Base-by-base conservation (phyloP, 768 basidiomycete genomes). In the Lactarius hatsudake region DNA sequence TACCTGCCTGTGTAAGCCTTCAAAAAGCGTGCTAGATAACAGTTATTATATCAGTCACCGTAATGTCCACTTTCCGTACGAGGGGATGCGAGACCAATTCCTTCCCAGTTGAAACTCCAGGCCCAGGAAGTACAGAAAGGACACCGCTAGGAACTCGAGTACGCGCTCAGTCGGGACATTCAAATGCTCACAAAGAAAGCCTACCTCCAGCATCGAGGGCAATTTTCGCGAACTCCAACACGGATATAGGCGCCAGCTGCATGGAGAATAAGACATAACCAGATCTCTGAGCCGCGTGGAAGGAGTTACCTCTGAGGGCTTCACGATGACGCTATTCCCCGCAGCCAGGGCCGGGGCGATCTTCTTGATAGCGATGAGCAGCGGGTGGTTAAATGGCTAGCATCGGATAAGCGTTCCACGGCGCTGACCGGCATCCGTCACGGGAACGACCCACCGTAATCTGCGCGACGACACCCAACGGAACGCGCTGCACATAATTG, bases 321-420 rank as follows among this genome's bases (percentile, higher is more conserved):
- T 94, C 23, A 93, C 86, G 59, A 94, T 82, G 57, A 94, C 87
- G 61, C 87, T 87, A 72, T 93, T 94, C 5, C 92, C 93, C 9
- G 91, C 90, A 54, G 93, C 93, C 32, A 94, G 79, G 1, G 91
- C 92, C 6, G 91, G 91, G 0, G 88, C 90, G 63, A 94, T 89
- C 77, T 95, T 95, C 81, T 95, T 95, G 62, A 94, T 75, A 2
- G 91, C 91, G 68, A 95, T 95, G 42, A 95, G 76, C n/a, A 95
- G 78, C 1, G 93, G 93, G 70, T 95, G 93, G 71, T 95, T 95
- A 76, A 94, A 94, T 2, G 93, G 91, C 89, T 93, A 68, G 30
- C 18, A 60, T 67, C 42, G 61, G 8, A 30, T 62, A 12, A 48
- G 23, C 10, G 17, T 13, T 59, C 15, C 12, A 17, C 28, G 20